These are phyloP conservation scores for Acrodontium crateriforme DNA, from an alignment of 2,329 filamentous ascomycete species.

Conservation along the genomic window DNA sequence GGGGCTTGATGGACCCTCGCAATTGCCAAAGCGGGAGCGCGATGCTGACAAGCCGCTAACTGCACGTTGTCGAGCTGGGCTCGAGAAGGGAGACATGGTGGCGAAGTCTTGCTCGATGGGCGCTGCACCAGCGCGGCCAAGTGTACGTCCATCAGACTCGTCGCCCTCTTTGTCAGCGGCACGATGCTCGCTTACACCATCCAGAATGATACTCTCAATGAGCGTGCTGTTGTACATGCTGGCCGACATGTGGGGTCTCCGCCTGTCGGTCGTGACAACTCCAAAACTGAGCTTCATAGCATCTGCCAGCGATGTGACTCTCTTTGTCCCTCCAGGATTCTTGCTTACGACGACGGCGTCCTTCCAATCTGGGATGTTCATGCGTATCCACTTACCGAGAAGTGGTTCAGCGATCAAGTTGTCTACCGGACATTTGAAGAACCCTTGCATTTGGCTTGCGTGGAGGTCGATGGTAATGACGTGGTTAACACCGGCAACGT, in stretches of 20 bases:
- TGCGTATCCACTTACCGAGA: slow-evolving; percentile 87
- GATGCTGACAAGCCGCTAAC: slow-evolving; percentile 8
- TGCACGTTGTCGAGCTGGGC: slow-evolving; percentile 8
- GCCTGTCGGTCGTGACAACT: slow-evolving; percentile 75
- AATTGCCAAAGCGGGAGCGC: slow-evolving; percentile 14
- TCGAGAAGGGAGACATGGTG: slow-evolving; percentile 5
- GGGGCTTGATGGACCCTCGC: slow-evolving; percentile 17
- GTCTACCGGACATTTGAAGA: slow-evolving; percentile 95
- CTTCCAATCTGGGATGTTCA: slow-evolving; percentile 75
- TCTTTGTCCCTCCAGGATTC: slow-evolving; percentile 92
- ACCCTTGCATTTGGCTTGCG: slow-evolving; percentile 91
- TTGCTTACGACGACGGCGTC: slow-evolving; percentile 95
- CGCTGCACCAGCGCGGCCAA: neutral
- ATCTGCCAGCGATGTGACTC: slow-evolving; percentile 90
- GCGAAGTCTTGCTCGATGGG: slow-evolving; percentile 18
- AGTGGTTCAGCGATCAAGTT: slow-evolving; percentile 93
- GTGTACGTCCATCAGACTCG: slow-evolving; percentile 6
- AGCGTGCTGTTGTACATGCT: slow-evolving; percentile 71
- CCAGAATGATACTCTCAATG: slow-evolving; percentile 34
- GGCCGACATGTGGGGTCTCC: slow-evolving; percentile 33
- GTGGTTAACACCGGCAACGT: slow-evolving; percentile 89
- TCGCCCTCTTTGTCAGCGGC: slow-evolving; percentile 10
- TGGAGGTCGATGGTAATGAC: slow-evolving; percentile 96
- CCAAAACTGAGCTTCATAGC: slow-evolving; percentile 95
- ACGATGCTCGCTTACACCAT: slow-evolving; percentile 26